Evolutionary conservation across 768 basidiomycete species (phyloP), one percentile per base, ranked within the genome.

Genomic region (Candolleomyces efflorescens): DNA sequence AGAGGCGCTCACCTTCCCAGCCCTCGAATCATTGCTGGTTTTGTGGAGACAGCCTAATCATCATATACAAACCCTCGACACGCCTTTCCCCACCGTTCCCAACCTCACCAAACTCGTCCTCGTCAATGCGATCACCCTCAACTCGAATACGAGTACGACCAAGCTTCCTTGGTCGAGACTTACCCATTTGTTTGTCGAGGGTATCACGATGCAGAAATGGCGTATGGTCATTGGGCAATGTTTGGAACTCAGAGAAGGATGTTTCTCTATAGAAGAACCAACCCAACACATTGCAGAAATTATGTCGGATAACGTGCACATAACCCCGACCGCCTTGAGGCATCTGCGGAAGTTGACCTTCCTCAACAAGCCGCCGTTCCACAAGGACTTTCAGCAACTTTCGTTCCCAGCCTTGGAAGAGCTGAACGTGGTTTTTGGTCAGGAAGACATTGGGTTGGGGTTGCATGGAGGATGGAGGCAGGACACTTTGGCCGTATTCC

Each of bases 51-150:
- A 38, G n/a, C 36, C 37, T 13, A 36, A 53, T 32, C 23, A 37
- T 37, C 51, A 37, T 20, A 39, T 53, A 4, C 18, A 38, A 11
- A 32, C 32, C 37, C 23, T 53, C n/a, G 51, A 53, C 17, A 36
- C 36, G 12, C 36, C 38, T 22, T 53, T 53, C 36, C 51, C 51
- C 51, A 15, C 10, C 20, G 36, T 38, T 13, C 37, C 51, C 9
- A 53, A 53, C 17, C 37, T 53, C 26, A 53, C 17, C 36, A 53
- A 53, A 23, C 51, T 53, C 37, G 51, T 53, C n/a, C 18, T 53
- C 2, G 51, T 53, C 37, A 53, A 53, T 20, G 51, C 38, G 4
- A 36, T 17, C 12, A 53, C 12, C 12, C 51, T 53, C 15, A 53
- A 53, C 37, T 32, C 32, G 32, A 32, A 32, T 32, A 17, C 51